Evolutionary conservation across 495 filamentous ascomycete species (phyloP), one percentile per base, ranked within the genome.

Genomic region (Trichoderma virens): DNA sequence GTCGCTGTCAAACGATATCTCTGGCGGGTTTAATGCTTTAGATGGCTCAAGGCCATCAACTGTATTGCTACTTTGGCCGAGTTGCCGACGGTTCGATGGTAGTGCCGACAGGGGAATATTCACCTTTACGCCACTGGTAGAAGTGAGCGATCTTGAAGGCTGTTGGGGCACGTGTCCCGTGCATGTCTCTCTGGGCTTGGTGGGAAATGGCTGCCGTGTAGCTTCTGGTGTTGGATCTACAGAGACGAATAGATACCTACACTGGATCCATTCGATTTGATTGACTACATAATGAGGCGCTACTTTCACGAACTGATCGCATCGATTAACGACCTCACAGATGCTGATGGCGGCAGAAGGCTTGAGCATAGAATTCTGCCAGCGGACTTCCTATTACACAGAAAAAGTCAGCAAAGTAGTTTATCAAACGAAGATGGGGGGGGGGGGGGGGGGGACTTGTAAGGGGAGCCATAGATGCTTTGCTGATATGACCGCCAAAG

Each of bases 241-340:
- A 65, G 80, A 67, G 62, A 95, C 85, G 67, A 97, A 92, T 3
- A 98, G 79, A 73, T 96, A 98, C 64, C 93, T 82, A 27, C 90
- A 89, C 70, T 96, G 93, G 65, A 95, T 93, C 93, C 93, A 98
- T 67, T 95, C 88, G 16, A 88, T 75, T 38, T 91, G 80, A 5
- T 80, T 71, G 2, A 98, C 88, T 18, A 97, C 93, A 35, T 89
- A 86, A 71, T 87, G 83, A 0, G 87, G 88, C 0, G 1, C 65
- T 3, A 14, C 65, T 54, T 74, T 79, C 27, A 81, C 71, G 67
- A 90, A 96, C 60, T 89, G 68, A 0, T 75, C 34, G 0, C 91
- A 85, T 0, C 79, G 80, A 69, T 97, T 96, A 68, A 97, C 86
- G 61, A 98, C 88, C 68, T 98, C 93, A 70, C 93, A 93, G 62